Evolutionary conservation across 2,329 filamentous ascomycete species (phyloP), one percentile per base, ranked within the genome.

Genomic region (Microsporum ferrugineum): DNA sequence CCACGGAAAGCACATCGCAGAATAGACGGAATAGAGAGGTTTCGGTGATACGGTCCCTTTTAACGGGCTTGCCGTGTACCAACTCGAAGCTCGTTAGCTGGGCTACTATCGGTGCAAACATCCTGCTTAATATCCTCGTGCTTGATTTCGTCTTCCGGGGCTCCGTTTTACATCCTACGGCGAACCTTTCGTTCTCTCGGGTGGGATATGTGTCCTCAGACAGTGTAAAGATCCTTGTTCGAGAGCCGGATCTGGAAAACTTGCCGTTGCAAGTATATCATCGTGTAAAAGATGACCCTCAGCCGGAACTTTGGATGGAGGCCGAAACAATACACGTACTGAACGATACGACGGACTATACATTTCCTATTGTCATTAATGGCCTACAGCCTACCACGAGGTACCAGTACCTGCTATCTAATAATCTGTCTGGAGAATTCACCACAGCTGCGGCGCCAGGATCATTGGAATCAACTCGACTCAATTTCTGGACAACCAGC

Each of bases 401-500:
- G 0, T 99, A 96, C 70, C 85, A 90, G 68, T 99, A 94, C 80
- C 81, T 82, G 5, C 85, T 91, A 0, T 95, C 91, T 0, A 95
- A 94, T 71, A 91, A 94, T 70, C 87, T 92, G 68, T 85, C 84
- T 0, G 94, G 94, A 55, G 84, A 84, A 65, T 96, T 99, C 68
- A 83, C 82, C 2, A 86, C 89, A 0, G 87, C 91, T 1, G 89
- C 92, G 0, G 82, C 80, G 39, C 77, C 84, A 0, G 90, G 91
- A 8, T 78, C 82, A 1, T 76, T 79, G 14, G 78, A 81, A 3
- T 80, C 85, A 57, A 86, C 86, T 45, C 86, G 84, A 61, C 92
- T 96, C 68, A 95, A 89, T 0, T 99, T 99, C 71, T 76, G 97
- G 5, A 90, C 91, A 2, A 94, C 90, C 0, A 96, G 90, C 47